A percentile compares a stretch with the other conserved stretches of the same genome.
Conservation (phyloP, 192 early-diverging fungal species). For the Helicostylum pulchrum region DNA sequence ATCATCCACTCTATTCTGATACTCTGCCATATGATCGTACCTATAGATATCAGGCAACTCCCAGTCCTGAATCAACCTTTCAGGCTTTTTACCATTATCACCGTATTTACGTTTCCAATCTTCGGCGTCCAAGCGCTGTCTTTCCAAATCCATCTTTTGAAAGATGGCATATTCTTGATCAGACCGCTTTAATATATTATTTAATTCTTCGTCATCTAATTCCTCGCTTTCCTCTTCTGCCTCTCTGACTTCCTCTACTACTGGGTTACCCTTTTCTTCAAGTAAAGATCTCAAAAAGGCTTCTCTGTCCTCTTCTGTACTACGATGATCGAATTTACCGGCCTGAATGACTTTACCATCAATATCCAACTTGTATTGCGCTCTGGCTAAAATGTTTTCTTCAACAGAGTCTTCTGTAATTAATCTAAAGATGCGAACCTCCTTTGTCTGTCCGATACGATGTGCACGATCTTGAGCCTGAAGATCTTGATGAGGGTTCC, state of each 20-base stretch:
- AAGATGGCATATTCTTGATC: constrained; percentile 79
- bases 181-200: constrained; percentile 81
- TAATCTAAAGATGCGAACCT: constrained; percentile 90
- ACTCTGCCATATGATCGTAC: constrained; percentile 43
- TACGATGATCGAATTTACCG: constrained; percentile 97
- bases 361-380: constrained; percentile 92
- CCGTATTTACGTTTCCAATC: constrained; percentile 46
- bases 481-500: constrained; percentile 94
- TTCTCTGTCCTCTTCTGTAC: constrained; percentile 88
- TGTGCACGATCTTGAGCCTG: constrained; percentile 99
- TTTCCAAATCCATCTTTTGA: constrained; percentile 70
- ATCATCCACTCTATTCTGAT: constrained; percentile 40
- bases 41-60: constrained; percentile 83
- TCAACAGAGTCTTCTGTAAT: constrained; percentile 90
- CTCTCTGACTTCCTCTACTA: constrained; percentile 56
- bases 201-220: constrained; percentile 85
- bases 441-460: constrained; percentile 97
- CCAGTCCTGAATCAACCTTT: constrained; percentile 76
- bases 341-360: constrained; percentile 98
- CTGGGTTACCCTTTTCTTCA: constrained; percentile 68
- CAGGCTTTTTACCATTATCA: constrained; percentile 53
- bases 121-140: constrained; percentile 45
- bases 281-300: constrained; percentile 75
- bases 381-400: constrained; percentile 86
- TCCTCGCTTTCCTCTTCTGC: constrained; percentile 63